Evolutionary conservation across 2,329 filamentous ascomycete genomes (phyloP).

Genomic region (Tothia fuscella): DNA sequence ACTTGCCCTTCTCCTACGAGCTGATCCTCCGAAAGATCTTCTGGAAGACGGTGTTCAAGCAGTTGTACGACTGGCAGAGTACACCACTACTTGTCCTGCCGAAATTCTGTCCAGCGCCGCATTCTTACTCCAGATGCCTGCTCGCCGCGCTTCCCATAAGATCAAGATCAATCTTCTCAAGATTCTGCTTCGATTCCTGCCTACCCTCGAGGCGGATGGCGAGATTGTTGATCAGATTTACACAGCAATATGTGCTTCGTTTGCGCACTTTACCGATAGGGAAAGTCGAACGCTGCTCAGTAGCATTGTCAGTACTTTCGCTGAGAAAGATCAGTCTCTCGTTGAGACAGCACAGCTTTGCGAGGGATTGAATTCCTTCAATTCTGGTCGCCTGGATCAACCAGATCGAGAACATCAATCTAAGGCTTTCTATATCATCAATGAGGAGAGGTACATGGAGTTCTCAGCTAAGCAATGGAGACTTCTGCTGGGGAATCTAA

Average conservation of each 20-base stretch:
- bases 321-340: slow-evolving; percentile 49
- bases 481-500: slow-evolving; percentile 76
- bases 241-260: slow-evolving; percentile 64
- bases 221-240: slow-evolving; percentile 45
- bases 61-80: slow-evolving; percentile 55
- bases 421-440: slow-evolving; percentile 62
- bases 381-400: slow-evolving; percentile 61
- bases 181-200: slow-evolving; percentile 71
- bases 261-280: slow-evolving; percentile 80
- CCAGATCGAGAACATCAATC: slow-evolving; percentile 79
- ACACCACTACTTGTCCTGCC: slow-evolving; percentile 45
- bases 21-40: slow-evolving; percentile 56
- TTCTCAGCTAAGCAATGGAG: slow-evolving; percentile 70
- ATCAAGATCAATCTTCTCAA: slow-evolving; percentile 71
- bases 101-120: slow-evolving; percentile 69
- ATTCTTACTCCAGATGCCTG: slow-evolving; percentile 75
- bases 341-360: slow-evolving; percentile 58
- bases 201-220: slow-evolving; percentile 46
- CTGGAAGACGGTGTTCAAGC: slow-evolving; percentile 69
- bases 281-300: slow-evolving; percentile 64
- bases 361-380: slow-evolving; percentile 68
- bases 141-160: slow-evolving; percentile 66
- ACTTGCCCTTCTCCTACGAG: slow-evolving; percentile 42
- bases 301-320: slow-evolving; percentile 59
- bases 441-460: slow-evolving; percentile 43